phyloP scores from a whole-genome alignment of 1,139 yeast genomes.

The Kluyveromyces sp. region DNA sequence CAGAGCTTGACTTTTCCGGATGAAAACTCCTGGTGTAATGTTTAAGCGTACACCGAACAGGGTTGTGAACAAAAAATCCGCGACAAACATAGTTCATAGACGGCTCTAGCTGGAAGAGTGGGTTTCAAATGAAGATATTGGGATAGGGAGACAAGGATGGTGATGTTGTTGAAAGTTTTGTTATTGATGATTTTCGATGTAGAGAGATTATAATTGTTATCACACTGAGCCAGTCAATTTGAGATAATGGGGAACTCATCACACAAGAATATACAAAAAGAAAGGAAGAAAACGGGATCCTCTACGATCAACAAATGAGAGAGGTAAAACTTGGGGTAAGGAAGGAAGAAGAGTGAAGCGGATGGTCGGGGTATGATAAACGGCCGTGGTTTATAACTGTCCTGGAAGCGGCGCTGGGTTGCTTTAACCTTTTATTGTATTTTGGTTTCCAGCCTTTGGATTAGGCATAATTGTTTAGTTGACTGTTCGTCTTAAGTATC shows the following conservation, averaged over 20 bases:
- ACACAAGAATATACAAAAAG: background rate
- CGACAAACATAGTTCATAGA: background rate
- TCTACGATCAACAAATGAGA: background rate
- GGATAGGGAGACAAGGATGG: background rate
- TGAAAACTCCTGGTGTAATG: no score
- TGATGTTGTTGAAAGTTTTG: background rate
- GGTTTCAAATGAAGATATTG: background rate
- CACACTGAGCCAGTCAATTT: slow-evolving; percentile 2
- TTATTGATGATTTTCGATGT: background rate
- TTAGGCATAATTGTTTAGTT: background rate
- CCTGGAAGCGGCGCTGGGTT: background rate
- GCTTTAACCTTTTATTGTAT: background rate
- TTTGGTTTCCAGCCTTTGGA: background rate
- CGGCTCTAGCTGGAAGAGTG: background rate
- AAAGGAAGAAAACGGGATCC: background rate
- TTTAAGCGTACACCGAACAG: no score
- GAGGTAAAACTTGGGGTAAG: background rate
- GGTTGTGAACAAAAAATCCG: background rate
- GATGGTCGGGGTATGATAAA: background rate
- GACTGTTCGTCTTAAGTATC: background rate
- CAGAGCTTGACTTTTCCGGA: no score
- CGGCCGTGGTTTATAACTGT: background rate
- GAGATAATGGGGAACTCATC: background rate
- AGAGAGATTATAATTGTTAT: background rate
- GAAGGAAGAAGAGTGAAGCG: background rate